Evolutionary conservation across 192 early-diverging fungal genomes (phyloP), one percentile per base, ranked within the genome.

Genomic region (Backusella tarrabulga): DNA sequence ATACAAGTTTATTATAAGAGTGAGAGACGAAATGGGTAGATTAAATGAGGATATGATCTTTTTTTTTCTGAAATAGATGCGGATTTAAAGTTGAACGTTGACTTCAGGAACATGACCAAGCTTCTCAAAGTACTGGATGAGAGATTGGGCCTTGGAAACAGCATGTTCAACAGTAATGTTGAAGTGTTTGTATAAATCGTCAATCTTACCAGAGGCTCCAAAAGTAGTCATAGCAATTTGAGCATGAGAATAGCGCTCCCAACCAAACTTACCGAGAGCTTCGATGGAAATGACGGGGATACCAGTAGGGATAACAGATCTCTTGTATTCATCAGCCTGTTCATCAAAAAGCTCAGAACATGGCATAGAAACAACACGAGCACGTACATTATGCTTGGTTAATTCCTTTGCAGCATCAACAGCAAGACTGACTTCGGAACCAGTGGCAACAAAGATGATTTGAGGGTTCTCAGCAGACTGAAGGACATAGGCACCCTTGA

Each of bases 291-390:
- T 82, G 32, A 92, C 87, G 3, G 96, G 96, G 63, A 96, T 81
- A n/a, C 92, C 93, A 34, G 88, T 82, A 6, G 90, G 87, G 73
- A 99, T 85, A 26, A 99, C 96, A 14, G 83, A 82, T 34, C 91
- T 88, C 80, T 92, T 89, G 90, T 99, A 99, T 44, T 90, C 93
- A 29, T 88, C 79, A 5, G 88, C 66, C 85, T 99, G 97, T 40
- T 91, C 92, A 41, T 93, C 92, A 77, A 98, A 98, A 74, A 98
- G 88, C 76, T 94, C 94, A 79, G 90, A 85, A 72, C 92, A 97
- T 32, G 98, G 98, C 90, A 97, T 91, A 50, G 98, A 99, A 32
- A 99, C 96, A 67, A 98, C 90, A 69, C 93, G 93, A 40, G 92
- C 89, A n/a, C 79, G 83, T 76, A 91, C 83, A 0, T 83, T 84